Evolutionary conservation across 495 filamentous ascomycete species (phyloP), one percentile per base, ranked within the genome.

Genomic region (Tuber melanosporum): DNA sequence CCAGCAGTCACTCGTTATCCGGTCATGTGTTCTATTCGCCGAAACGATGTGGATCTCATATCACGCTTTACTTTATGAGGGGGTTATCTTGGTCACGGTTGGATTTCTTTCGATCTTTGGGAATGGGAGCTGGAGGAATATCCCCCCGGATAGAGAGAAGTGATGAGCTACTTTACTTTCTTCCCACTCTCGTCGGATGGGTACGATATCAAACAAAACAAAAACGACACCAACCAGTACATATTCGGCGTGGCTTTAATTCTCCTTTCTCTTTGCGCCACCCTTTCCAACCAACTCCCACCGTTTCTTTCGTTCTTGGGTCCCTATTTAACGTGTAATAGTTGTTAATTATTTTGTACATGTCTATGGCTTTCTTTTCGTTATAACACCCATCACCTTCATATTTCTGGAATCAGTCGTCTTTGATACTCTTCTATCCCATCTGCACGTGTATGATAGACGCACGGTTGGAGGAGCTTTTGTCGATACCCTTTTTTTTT

Each of bases 391-490:
- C 52, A 32, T 62, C 52, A 62, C n/a, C 52, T 62, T 62, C n/a
- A 62, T 62, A 62, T 62, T 62, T 62, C n/a, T 32, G n/a, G 52
- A 62, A n/a, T 57, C 19, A 26, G 9, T 62, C 52, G 52, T 32
- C 52, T 62, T 62, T 62, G 52, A 62, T 62, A 62, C 52, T 10
- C 52, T 32, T 62, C n/a, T 32, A n/a, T 15, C 52, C n/a, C 10
- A n/a, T 62, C 52, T 32, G 4, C 52, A n/a, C 12, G n/a, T 32
- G 52, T 62, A 62, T 62, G 26, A 62, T 62, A 62, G 52, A 32
- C 79, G 78, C 79, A 79, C 66, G 79, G 76, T 80, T 80, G 77
- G 78, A 80, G 77, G 78, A 72, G 74, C 49, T 79, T 80, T 76
- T 80, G 78, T 80, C 73, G 78, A 80, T 80, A 80, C 76, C 76